These are phyloP conservation scores for Populus pruinosa DNA, from an alignment of 345 rosid species.

Conservation along the genomic window DNA sequence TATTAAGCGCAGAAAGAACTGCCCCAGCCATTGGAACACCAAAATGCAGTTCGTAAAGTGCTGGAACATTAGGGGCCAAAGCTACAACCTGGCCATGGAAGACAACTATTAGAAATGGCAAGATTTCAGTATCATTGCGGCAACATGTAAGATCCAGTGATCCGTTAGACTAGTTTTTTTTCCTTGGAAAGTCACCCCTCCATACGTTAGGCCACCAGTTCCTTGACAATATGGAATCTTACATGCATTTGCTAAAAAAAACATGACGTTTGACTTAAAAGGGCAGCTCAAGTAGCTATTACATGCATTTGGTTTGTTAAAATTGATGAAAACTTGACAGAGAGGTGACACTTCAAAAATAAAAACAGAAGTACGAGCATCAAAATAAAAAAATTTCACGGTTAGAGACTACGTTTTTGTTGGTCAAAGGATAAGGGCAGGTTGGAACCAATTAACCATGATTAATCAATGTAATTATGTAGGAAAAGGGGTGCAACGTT, in stretches of 20 bases:
- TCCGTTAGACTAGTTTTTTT: too few species aligned
- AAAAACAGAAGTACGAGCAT: too few species aligned
- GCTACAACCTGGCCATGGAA: slow-evolving; percentile 42
- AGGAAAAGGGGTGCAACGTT: too few species aligned
- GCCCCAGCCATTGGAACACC: slow-evolving; percentile 68
- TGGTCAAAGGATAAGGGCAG: too few species aligned
- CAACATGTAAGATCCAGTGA: background rate
- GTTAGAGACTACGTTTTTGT: too few species aligned
- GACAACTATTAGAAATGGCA: background rate
- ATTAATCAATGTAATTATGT: too few species aligned
- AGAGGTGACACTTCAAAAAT: too few species aligned
- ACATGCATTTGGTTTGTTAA: too few species aligned
- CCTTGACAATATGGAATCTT: background rate
- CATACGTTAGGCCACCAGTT: background rate
- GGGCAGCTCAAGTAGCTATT: too few species aligned
- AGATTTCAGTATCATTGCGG: background rate
- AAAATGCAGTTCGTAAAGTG: slow-evolving; percentile 53
- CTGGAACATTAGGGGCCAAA: slow-evolving; percentile 59
- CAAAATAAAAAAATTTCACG: too few species aligned
- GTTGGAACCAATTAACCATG: too few species aligned
- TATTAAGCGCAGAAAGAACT: slow-evolving; percentile 39
- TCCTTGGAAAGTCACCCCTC: background rate
- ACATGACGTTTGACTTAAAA: background rate
- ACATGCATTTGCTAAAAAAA: background rate
- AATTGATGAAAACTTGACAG: too few species aligned